Evolutionary conservation across 2,329 filamentous ascomycete genomes (phyloP), one percentile per base, ranked within the genome.

Genomic region (Sclerotinia subarctica): DNA sequence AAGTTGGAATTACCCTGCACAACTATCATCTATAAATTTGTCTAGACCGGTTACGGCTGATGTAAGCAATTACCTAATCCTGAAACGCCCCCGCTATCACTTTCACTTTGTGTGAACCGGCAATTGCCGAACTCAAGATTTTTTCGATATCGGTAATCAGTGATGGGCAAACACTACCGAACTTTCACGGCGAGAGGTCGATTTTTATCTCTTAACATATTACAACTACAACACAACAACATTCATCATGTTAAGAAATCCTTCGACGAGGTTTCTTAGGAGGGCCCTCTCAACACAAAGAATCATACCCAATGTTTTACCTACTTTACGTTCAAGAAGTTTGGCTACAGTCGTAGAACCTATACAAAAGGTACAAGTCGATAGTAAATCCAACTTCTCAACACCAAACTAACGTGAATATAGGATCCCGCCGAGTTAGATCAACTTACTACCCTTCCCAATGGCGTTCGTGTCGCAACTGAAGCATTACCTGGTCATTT

Each of bases 401-500:
- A 47, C 49, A 2, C 21, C n/a, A 24, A n/a, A n/a, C 75, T 75
- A 69, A 77, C 67, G 5, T 19, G 53, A 49, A 10, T 29, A 54
- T 73, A 92, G 88, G 94, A 98, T 77, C 92, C 93, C 19, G 89
- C 89, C 60, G 92, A 97, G 72, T 87, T 97, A 74, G 93, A 97
- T 79, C 84, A 90, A 73, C 90, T 98, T 75, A 96, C 94, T 10
- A 94, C 90, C 1, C 87, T 99, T 21, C 83, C 93, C 62, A 99
- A 99, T 85, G 95, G 95, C 77, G 82, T 99, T 72, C 92, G 94
- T 68, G 93, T 99, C 69, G 95, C 95, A 32, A 97, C 94, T 56
- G 95, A 99, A 79, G 93, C 94, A 68, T 85, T 98, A 15, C 94
- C 94, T 1, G 95, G 95, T 53, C 94, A 94, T 74, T 99, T 99